Conservation (phyloP, 331 rosid genomes). For the Rhamnella rubrinervis region DNA sequence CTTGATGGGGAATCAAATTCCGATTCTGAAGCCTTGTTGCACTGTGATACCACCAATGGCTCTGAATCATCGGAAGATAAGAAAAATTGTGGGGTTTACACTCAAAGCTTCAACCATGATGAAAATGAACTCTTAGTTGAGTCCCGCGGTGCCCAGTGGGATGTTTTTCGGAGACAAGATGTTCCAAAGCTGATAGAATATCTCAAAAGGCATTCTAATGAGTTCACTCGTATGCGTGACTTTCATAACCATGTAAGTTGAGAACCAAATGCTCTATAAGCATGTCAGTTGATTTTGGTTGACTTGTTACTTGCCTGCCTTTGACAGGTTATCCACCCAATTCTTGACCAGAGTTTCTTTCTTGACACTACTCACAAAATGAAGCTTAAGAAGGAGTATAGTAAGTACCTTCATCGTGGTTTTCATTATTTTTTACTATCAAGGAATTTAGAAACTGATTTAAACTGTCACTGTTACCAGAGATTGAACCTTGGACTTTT, state of each 20-base stretch:
- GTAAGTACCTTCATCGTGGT: constrained; percentile 42
- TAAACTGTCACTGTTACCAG: constrained; percentile 38
- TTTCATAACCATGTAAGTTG: constrained; percentile 53
- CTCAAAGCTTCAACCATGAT: constrained; percentile 23
- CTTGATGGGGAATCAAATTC: constrained; percentile 43
- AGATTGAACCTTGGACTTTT: constrained; percentile 96
- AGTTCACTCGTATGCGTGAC: constrained; percentile 44
- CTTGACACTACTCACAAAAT: constrained; percentile 68
- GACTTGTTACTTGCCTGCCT: constrained; percentile 21
- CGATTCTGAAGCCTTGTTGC: constrained; percentile 45
- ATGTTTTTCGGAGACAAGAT: constrained; percentile 90
- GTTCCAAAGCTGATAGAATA: constrained; percentile 83
- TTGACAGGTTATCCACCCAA: constrained; percentile 85
- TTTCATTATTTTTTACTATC: constrained; percentile 17
- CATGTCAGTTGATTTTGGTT: constrained; percentile 13
- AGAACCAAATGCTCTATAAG: constrained; percentile 13
- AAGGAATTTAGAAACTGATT: constrained; percentile 26
- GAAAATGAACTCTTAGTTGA: constrained; percentile 25
- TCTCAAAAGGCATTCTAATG: constrained; percentile 61
- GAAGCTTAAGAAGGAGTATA: constrained; percentile 85
- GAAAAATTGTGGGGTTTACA: constrained; percentile 21
- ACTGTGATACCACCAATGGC: constrained; percentile 24
- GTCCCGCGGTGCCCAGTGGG: constrained; percentile 74
- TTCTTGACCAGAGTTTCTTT: constrained; percentile 78
- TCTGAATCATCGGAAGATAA: constrained; percentile 31